Base-by-base conservation (phyloP, 768 basidiomycete genomes). In the Kwoniella shandongensis region DNA sequence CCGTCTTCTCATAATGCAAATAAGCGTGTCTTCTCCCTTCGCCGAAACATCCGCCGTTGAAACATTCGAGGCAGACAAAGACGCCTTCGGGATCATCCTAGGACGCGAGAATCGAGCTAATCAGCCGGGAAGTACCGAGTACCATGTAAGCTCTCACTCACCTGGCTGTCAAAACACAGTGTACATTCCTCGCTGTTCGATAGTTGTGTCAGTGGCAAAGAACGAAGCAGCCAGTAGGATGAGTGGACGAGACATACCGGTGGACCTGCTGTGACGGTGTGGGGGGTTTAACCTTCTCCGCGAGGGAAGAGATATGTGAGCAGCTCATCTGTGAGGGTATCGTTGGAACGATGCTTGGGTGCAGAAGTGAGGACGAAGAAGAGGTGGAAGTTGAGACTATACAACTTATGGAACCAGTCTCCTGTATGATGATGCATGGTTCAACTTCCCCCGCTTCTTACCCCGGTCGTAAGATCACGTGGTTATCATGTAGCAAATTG, bases 121-220 rank as follows among this genome's bases (percentile, higher is more conserved):
- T 38, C 42, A 38, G 42, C 23, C 36, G 20, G 20, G 22, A 2
- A 13, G n/a, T 20, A 41, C 25, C 39, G 13, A 12, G 4, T 61
- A 46, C 62, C 38, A 22, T 4, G 25, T 5, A 1, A 30, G 35
- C n/a, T 51, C 3, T n/a, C 2, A 22, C 75, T 61, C 20, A 87
- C 91, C 84, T 97, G 93, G 68, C 84, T 85, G 76, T 97, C 93
- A 73, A 97, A 99, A 72, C 94, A 99, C 57, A 93, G 91, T 0
- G 93, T 96, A 71, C 94, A 99, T 76, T 98, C 93, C 77, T 96
- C 91, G 7, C 92, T 75, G 27, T 6, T 23, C n/a, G 26, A 35
- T 41, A 36, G 13, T 20, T 45, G 7, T 17, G 36, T 66, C 59
- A 64, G 55, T 44, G n/a, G 17, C 10, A 6, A 44, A 32, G 32